Base-by-base conservation (phyloP, 441 rosid species). In the Adansonia grandidieri region DNA sequence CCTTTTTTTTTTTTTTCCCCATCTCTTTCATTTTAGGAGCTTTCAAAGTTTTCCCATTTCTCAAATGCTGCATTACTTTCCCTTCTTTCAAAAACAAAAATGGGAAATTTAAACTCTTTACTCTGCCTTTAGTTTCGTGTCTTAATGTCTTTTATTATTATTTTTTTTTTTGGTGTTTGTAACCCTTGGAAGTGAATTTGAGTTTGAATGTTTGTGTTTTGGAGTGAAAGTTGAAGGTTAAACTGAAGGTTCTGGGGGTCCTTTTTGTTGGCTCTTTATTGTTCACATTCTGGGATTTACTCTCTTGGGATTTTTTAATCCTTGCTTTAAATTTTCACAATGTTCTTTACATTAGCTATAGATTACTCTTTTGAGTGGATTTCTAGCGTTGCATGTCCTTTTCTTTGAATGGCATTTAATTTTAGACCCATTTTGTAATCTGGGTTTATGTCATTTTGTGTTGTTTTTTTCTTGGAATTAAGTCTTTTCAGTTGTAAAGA, bases 361-460 rank as follows among this genome's bases (percentile, higher is more conserved):
- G 45, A 24, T 42, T 57, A 60, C 42, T 74, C 1, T 22, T 60
- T 45, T 74, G 44, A 42, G 66, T 22, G 17, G 73, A 40, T 67
- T 76, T 57, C 20, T 53, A 66, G 65, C 53, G 54, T 77, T 76
- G 79, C 67, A 76, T 76, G 79, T 76, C 22, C 37, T 32, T 22
- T 67, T 37, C 71, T 51, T 53, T 76, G 40, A 40, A 3, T 13
- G 40, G 1, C 53, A 17, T 67, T 42, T 40, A 20, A 17, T 48
- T 37, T 66, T 51, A 5, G 53, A 32, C 48, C 20, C 6, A 53
- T 66, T 77, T 75, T 54, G n/a, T 67, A 47, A 68, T 54, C 66
- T 56, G 48, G 57, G 47, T 67, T 77, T 19, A 54, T 53, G 37
- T 65, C 37, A 67, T 56, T 77, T 77, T 44, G 8, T 42, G 19